A percentile compares a stretch with the other conserved stretches of the same genome.
phyloP scores from a whole-genome alignment of 108 stramenopile species.

The Heterococcus sp. region DNA sequence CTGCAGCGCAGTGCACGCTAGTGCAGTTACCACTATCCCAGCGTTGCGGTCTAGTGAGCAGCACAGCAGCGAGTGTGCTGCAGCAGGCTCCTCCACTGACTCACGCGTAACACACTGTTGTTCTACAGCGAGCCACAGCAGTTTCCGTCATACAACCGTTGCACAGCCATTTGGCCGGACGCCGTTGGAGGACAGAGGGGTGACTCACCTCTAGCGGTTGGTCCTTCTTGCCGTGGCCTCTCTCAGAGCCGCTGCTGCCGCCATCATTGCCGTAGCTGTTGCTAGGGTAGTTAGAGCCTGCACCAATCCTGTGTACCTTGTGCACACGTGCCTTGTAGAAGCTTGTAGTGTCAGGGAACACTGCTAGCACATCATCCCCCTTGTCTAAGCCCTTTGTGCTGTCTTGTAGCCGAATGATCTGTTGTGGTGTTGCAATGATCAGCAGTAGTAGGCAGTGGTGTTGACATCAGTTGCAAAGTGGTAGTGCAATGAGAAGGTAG shows the following conservation, averaged over 20 bases:
- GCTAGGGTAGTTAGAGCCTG: background rate
- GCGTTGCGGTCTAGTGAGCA: no score
- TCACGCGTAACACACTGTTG: no score
- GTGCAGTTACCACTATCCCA: background rate
- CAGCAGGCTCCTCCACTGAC: no score
- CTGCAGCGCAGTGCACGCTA: background rate
- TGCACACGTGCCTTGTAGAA: slow-evolving; percentile 86
- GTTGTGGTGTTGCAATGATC: background rate
- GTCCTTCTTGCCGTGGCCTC: background rate
- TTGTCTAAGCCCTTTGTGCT: slow-evolving; percentile 69
- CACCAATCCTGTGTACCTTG: slow-evolving; percentile 18
- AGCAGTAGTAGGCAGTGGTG: background rate
- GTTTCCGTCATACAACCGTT: background rate
- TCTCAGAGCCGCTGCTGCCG: background rate
- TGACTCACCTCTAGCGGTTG: background rate
- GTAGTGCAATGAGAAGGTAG: background rate
- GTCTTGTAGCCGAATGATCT: slow-evolving; percentile 59
- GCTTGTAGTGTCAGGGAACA: slow-evolving; percentile 94
- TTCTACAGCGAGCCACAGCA: no score
- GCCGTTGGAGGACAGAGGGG: no score
- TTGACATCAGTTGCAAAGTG: background rate
- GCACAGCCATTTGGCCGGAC: no score
- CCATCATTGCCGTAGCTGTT: background rate
- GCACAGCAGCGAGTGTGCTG: no score
- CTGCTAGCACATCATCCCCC: slow-evolving; percentile 88